A percentile compares a stretch with the other conserved stretches of the same genome.
Conservation (phyloP, 192 early-diverging fungal genomes). For the Backusella tarrabulga region DNA sequence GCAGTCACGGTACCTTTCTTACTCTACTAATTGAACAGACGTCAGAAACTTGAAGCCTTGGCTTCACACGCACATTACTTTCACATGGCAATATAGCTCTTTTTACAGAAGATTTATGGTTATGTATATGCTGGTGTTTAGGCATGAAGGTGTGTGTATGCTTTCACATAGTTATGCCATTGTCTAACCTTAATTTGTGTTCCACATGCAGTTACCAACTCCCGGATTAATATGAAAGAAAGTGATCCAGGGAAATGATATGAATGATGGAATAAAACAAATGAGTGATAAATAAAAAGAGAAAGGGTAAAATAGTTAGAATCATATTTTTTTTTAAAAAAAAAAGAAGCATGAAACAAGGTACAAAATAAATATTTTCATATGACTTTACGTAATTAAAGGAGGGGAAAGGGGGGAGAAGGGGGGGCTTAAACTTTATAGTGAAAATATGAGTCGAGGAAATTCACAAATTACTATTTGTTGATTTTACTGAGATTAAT, state of each 20-base stretch:
- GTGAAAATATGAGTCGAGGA: not conserved
- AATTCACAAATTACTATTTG: slow-evolving; percentile 1
- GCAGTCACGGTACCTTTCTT: not conserved
- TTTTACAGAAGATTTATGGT: not conserved
- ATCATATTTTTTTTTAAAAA: not conserved
- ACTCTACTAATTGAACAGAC: not conserved
- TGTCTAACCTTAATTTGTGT: not conserved
- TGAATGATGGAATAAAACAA: not conserved
- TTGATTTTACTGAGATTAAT: slow-evolving; percentile 6
- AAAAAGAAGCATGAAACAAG: not conserved
- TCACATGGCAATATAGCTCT: not conserved
- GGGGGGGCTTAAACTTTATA: not conserved
- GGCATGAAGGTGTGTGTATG: not conserved
- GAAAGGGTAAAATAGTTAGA: not conserved
- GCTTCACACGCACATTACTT: slow-evolving; percentile 3
- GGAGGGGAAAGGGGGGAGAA: not conserved
- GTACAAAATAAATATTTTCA: slow-evolving; percentile 3
- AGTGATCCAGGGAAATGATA: not conserved
- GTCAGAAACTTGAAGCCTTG: not conserved
- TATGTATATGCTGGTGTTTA: not conserved
- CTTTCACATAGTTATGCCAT: not conserved
- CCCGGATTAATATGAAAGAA: not conserved
- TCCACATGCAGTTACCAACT: not conserved
- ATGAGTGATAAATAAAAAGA: not conserved
- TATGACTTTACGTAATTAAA: not conserved